These are phyloP conservation scores for Nicotiana otophora DNA, from an alignment of 257 asterid genomes.

Conservation along the genomic window DNA sequence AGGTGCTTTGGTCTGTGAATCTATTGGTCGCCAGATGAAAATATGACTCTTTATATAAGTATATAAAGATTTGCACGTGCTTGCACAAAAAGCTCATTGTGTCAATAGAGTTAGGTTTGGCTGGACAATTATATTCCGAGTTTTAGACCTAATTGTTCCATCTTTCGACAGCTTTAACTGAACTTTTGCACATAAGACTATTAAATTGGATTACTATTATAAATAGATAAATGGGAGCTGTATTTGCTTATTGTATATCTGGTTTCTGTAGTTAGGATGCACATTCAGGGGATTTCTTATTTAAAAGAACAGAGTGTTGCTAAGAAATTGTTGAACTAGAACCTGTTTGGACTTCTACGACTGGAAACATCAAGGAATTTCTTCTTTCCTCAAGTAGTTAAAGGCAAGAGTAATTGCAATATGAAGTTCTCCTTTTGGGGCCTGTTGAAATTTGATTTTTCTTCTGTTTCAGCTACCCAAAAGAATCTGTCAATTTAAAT, in stretches of 20 bases:
- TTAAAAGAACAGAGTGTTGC: not conserved
- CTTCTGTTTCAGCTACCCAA: not conserved
- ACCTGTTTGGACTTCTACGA: not conserved
- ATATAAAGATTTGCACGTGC: not conserved
- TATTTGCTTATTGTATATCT: not conserved
- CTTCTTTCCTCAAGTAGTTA: not conserved
- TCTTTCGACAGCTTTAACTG: not conserved
- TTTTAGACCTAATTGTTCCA: not conserved
- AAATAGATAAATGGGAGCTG: not conserved
- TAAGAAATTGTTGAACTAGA: not conserved
- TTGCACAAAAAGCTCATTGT: not conserved
- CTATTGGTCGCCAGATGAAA: not conserved
- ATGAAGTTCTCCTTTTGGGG: not conserved
- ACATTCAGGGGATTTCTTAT: not conserved
- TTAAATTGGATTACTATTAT: not conserved
- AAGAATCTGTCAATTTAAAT: not conserved
- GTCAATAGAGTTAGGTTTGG: not conserved
- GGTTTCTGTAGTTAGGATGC: not conserved
- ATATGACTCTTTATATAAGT: not conserved
- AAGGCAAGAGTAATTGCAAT: not conserved
- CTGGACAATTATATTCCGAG: not conserved
- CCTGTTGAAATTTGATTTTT: not conserved
- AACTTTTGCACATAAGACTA: not conserved
- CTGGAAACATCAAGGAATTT: not conserved
- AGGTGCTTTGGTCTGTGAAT: not conserved